Conservation (phyloP, 2,329 filamentous ascomycete species). For the Neonectria faginata region DNA sequence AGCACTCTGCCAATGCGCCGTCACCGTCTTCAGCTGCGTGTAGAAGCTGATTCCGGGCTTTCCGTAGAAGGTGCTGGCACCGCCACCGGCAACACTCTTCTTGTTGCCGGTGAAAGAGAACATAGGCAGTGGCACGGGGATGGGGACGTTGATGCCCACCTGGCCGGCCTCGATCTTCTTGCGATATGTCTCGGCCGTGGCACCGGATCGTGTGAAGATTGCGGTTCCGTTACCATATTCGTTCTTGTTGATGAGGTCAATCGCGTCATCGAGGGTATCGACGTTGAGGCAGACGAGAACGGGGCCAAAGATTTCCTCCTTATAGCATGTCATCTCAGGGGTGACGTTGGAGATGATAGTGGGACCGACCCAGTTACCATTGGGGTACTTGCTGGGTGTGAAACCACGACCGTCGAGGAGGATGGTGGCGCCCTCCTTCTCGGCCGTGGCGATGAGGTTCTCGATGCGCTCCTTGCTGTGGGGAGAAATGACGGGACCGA, state of each 20-base stretch:
- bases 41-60: constrained; percentile 94
- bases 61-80: constrained; percentile 95
- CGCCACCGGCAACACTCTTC: constrained; percentile 91
- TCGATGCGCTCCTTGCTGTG: constrained; percentile 85
- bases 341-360: constrained; percentile 87
- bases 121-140: constrained; percentile 78
- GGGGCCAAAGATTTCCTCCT: constrained; percentile 86
- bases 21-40: constrained; percentile 98
- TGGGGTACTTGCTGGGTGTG: constrained; percentile 81
- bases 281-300: constrained; percentile 86
- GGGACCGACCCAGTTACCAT: constrained; percentile 87
- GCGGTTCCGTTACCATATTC: constrained; percentile 89
- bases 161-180: constrained; percentile 86
- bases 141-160: constrained; percentile 87
- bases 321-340: constrained; percentile 85
- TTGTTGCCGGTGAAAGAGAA: constrained; percentile 84
- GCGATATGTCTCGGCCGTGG: constrained; percentile 83
- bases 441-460: constrained; percentile 78
- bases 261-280: constrained; percentile 81
- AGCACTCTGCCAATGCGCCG: constrained; percentile 86
- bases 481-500: constrained; percentile 85
- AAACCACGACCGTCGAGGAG: constrained; percentile 83
- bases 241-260: constrained; percentile 85
- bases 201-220: constrained; percentile 83
- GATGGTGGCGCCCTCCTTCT: constrained; percentile 84